Percentiles rank a stretch among this genome's conserved stretches.
phyloP scores from a whole-genome alignment of 352 stramenopile genomes.

The Blastocystis sp. region DNA sequence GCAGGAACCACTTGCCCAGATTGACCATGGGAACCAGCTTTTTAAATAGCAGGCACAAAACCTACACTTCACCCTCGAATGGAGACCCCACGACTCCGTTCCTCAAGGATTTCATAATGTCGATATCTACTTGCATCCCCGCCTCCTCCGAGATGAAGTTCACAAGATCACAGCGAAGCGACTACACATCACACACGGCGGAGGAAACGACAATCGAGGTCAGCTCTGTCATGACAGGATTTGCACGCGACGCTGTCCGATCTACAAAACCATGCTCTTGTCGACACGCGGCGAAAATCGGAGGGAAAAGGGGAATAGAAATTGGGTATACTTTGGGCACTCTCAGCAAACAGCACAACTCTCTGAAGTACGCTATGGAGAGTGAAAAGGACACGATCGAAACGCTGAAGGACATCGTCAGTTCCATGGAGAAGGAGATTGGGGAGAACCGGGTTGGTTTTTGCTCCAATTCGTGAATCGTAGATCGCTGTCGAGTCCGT shows the following conservation, averaged over 20 bases:
- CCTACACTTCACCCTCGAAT: background rate
- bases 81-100: constrained; percentile 26
- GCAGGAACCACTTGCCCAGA: constrained; percentile 37
- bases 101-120: constrained; percentile 9
- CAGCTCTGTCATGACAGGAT: background rate
- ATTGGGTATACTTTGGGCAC: background rate
- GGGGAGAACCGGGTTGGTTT: constrained; percentile 6
- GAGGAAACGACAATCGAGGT: constrained; percentile 14
- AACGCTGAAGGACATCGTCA: constrained; percentile 38
- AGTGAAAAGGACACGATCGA: constrained; percentile 13
- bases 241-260: background rate
- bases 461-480: background rate
- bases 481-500: constrained; percentile 43
- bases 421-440: constrained; percentile 65
- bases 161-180: constrained; percentile 53
- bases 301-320: background rate
- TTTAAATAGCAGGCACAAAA: constrained; percentile 47
- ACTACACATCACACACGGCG: constrained; percentile 27
- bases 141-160: constrained; percentile 46
- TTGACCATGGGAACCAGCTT: constrained; percentile 25
- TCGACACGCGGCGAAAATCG: background rate
- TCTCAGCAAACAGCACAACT: too few relatives aligned
- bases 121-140: constrained; percentile 52
- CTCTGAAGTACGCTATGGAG: background rate
- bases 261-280: too few relatives aligned